Evolutionary conservation across 306 rosid species (phyloP), one percentile per base, ranked within the genome.

Genomic region (Begonia peltatifolia): DNA sequence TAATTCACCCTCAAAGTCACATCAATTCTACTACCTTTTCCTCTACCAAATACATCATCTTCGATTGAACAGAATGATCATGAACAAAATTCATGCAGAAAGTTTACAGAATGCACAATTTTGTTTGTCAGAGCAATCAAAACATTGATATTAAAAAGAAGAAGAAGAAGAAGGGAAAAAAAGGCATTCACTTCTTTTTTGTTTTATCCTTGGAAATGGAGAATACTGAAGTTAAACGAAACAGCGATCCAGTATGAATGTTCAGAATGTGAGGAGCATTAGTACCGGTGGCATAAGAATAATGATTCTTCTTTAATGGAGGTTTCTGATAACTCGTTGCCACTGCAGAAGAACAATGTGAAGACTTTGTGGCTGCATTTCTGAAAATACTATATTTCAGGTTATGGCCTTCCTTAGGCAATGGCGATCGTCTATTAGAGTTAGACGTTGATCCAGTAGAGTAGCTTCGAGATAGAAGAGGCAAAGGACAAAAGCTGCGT

Each of bases 161-260:
- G 6, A 44, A 44, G 38, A 30, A 30, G 23, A 20, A 18, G 12
- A 23, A 8, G 46, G 20, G 23, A 14, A 10, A 42, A 38, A 38
- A 5, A 15, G 20, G 20, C 35, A 13, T 48, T 69, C 73, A 78
- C 71, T 84, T 79, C 63, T 81, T 87, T 79, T 73, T 87, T 66
- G 58, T 76, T 64, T 72, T 79, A 51, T 71, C 80, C 60, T 67
- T 87, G 43, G 60, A 75, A 70, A 54, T 75, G 58, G 87, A 77
- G 76, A 87, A 84, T 63, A 87, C 75, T 56, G 84, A 81, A 10
- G 84, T 80, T n/a, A 87, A 63, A 50, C 94, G 87, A 56, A 84
- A 81, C 13, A 87, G 59, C 57, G 61, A 79, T 20, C 75, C 76
- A 11, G 87, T 61, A 67, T 80, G 83, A 67, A 87, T 83, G 63